Base-by-base conservation (phyloP, 2,329 filamentous ascomycete species). In the Tolypocladium nubicola region DNA sequence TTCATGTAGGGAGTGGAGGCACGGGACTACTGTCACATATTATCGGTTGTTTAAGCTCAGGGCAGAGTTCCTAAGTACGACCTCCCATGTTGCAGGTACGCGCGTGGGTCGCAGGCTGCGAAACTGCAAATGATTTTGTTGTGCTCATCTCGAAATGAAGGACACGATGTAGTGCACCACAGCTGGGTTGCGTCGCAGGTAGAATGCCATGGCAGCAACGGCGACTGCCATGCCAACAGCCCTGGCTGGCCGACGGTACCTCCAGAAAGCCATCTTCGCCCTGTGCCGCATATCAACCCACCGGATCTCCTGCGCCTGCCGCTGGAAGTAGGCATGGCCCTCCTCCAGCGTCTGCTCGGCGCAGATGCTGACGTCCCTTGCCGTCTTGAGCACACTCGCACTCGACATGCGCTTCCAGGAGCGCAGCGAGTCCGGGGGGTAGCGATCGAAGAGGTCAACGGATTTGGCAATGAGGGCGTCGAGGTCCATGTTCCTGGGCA, bases 361-460 rank as follows among this genome's bases (percentile, higher is more conserved):
- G 53, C 81, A 76, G 41, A 70, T 69, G 49, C 75, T 68, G 53
- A 77, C 67, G 66, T 81, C 75, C 14, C 82, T 79, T 0, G 88
- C 88, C 1, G 92, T 96, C 71, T 96, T 97, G 55, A 99, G 79
- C 9, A 90, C 90, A 69, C 92, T 97, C 59, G 82, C 82, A 8
- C 71, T 70, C 3, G 91, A 91, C 59, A 99, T 86, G 19, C 72
- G 73, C 60, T 77, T 76, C 91, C 92, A 97, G 7, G 81, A 79
- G 40, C 78, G 80, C 8, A 99, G 75, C 1, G 75, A 78, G 63
- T 90, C 82, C 0, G 93, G 94, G 1, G 92, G 93, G 63, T 88
- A 76, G 2, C 72, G 67, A 8, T 78, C 70, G 69, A 87, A 88
- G 1, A 97, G 78, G 35, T 68, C 67, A 3, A 83, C 77, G 0